Evolutionary conservation across 2,329 filamentous ascomycete genomes (phyloP).

Genomic region (Cercospora berteroae): DNA sequence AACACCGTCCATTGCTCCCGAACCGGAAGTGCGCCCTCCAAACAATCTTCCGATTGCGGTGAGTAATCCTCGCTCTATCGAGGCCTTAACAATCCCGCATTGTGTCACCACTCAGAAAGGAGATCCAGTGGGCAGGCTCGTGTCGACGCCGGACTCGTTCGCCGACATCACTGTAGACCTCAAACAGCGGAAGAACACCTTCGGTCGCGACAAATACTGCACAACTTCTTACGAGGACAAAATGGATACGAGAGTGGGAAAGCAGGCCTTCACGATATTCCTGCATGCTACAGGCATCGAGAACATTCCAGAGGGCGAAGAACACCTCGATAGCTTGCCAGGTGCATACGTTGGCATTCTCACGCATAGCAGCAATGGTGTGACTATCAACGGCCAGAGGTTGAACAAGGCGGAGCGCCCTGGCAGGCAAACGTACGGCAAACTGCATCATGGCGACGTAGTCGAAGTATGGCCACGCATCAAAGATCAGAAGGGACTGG

Average conservation of each 20-base stretch:
- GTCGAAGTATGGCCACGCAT: constrained; percentile 65
- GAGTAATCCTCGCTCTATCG: constrained; percentile 1
- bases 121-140: constrained; percentile 56
- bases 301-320: constrained; percentile 49
- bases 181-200: constrained; percentile 66
- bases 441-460: constrained; percentile 72
- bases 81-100: background rate
- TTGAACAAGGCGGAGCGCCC: constrained; percentile 57
- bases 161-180: constrained; percentile 64
- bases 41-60: background rate
- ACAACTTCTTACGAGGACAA: constrained; percentile 64
- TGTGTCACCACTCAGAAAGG: constrained; percentile 4
- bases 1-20: background rate
- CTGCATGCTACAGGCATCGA: constrained; percentile 71
- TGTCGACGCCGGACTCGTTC: constrained; percentile 64
- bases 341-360: constrained; percentile 69
- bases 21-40: background rate
- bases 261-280: constrained; percentile 74
- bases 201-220: constrained; percentile 70
- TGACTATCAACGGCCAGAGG: constrained; percentile 71
- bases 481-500: constrained; percentile 10
- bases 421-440: constrained; percentile 58
- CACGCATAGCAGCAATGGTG: constrained; percentile 73
- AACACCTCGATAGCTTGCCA: constrained; percentile 54
- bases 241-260: constrained; percentile 71